Percentiles rank a stretch among this genome's conserved stretches.
phyloP scores from a whole-genome alignment of 73 alveolate species.

The Paramecium primaurelia region DNA sequence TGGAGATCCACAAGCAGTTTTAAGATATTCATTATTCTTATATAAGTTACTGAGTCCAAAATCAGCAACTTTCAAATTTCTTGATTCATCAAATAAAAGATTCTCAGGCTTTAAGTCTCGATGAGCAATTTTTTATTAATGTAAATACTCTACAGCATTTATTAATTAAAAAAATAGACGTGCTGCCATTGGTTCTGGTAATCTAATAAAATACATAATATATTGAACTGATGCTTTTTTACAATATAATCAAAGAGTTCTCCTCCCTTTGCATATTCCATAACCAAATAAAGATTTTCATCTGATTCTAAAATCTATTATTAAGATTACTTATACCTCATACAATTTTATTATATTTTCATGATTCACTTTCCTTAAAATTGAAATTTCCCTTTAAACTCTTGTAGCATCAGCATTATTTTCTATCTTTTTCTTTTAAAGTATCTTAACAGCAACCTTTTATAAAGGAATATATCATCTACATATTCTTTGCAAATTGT shows the following conservation, averaged over 20 bases:
- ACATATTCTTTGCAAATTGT: neutral
- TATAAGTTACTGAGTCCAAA: conserved; percentile 71
- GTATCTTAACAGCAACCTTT: conserved; percentile 47
- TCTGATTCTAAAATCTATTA: conserved; percentile 67
- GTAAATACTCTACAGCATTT: conserved; percentile 68
- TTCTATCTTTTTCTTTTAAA: conserved; percentile 20
- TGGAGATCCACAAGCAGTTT: conserved; percentile 82
- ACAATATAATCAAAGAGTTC: conserved; percentile 82
- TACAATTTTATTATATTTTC: conserved; percentile 16
- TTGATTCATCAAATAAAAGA: conserved; percentile 61
- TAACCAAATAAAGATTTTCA: conserved; percentile 72
- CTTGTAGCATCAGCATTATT: conserved; percentile 9
- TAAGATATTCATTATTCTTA: conserved; percentile 21
- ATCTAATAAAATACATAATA: conserved; percentile 55
- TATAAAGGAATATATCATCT: neutral
- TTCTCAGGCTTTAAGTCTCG: conserved; percentile 78
- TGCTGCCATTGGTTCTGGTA: neutral
- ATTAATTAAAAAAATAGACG: neutral
- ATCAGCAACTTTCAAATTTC: conserved; percentile 71
- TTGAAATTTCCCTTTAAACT: conserved; percentile 41
- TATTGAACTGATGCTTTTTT: conserved; percentile 26
- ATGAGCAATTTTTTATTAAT: conserved; percentile 65
- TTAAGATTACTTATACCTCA: neutral
- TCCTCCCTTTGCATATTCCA: conserved; percentile 86
- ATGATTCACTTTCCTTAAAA: neutral